phyloP scores from a whole-genome alignment of 306 rosid genomes.

The Cucumis hystrix region DNA sequence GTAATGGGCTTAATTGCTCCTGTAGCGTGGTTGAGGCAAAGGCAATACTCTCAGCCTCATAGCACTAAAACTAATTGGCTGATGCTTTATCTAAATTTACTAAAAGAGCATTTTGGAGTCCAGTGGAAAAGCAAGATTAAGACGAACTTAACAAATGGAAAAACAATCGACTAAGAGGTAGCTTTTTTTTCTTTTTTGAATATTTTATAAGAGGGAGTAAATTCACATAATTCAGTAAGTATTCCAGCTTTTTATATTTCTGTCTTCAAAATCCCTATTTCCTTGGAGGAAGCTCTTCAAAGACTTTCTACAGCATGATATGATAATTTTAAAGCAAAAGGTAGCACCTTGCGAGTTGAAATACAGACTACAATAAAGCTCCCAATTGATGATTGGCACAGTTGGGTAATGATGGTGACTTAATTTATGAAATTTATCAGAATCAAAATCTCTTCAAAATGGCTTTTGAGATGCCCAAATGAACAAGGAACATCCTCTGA shows the following conservation, averaged over 20 bases:
- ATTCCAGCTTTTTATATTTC: background rate
- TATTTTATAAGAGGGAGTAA: background rate
- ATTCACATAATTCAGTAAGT: background rate
- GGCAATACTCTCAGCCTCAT: background rate
- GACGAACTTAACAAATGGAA: background rate
- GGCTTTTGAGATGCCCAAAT: background rate
- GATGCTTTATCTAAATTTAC: background rate
- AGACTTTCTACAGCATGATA: background rate
- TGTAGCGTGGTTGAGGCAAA: background rate
- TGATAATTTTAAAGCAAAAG: background rate
- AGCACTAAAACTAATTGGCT: background rate
- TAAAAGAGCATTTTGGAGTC: background rate
- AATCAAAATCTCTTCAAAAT: background rate
- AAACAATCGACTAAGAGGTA: background rate
- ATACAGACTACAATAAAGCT: background rate
- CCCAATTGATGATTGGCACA: background rate
- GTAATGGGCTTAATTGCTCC: background rate
- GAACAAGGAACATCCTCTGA: background rate
- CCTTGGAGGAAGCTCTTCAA: background rate
- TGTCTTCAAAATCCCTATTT: background rate
- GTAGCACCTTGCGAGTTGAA: background rate
- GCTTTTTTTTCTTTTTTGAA: no score
- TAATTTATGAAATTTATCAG: background rate
- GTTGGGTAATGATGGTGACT: background rate
- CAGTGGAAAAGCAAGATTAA: background rate